A percentile compares a stretch with the other conserved stretches of the same genome.
These are phyloP conservation scores for Vitis hybrid DNA, from an alignment of 177 flowering plant species.

Conservation along the genomic window DNA sequence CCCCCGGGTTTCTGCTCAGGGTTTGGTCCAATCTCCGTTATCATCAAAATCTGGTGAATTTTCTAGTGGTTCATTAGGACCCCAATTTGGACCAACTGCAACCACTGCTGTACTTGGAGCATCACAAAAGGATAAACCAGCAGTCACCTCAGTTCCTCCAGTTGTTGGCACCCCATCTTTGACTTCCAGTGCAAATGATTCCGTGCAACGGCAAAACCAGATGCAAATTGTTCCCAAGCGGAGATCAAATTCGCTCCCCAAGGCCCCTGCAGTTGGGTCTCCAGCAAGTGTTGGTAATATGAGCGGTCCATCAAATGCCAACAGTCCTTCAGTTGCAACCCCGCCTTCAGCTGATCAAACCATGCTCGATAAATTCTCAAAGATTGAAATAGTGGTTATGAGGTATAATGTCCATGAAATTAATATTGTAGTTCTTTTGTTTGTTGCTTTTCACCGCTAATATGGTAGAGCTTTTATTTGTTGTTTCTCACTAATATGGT, in stretches of 20 bases:
- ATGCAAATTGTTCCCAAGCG: slow-evolving; percentile 60
- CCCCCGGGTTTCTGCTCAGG: slow-evolving; percentile 73
- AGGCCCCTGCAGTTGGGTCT: slow-evolving; percentile 73
- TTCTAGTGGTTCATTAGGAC: slow-evolving; percentile 75
- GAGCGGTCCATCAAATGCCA: slow-evolving; percentile 60
- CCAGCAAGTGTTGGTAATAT: slow-evolving; percentile 79
- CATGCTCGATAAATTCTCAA: slow-evolving; percentile 75
- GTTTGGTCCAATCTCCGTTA: slow-evolving; percentile 73
- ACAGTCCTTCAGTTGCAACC: slow-evolving; percentile 73
- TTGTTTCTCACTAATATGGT: no score
- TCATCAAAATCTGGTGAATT: slow-evolving; percentile 93
- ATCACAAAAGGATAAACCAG: slow-evolving; percentile 71
- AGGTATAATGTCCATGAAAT: slow-evolving; percentile 46
- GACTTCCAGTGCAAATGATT: slow-evolving; percentile 75
- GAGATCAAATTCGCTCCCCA: slow-evolving; percentile 76
- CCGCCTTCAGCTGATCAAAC: slow-evolving; percentile 53
- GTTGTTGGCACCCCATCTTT: slow-evolving; percentile 59
- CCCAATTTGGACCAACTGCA: slow-evolving; percentile 55
- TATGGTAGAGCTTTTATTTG: no score
- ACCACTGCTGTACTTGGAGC: slow-evolving; percentile 38
- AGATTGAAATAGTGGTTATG: slow-evolving; percentile 69
- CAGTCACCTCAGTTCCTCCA: slow-evolving; percentile 45
- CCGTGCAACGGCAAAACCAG: slow-evolving; percentile 72
- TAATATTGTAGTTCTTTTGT: background rate
- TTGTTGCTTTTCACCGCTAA: background rate